A percentile compares a stretch with the other conserved stretches of the same genome.
Conservation (phyloP, 768 basidiomycete genomes). For the Cytidiella melzeri region DNA sequence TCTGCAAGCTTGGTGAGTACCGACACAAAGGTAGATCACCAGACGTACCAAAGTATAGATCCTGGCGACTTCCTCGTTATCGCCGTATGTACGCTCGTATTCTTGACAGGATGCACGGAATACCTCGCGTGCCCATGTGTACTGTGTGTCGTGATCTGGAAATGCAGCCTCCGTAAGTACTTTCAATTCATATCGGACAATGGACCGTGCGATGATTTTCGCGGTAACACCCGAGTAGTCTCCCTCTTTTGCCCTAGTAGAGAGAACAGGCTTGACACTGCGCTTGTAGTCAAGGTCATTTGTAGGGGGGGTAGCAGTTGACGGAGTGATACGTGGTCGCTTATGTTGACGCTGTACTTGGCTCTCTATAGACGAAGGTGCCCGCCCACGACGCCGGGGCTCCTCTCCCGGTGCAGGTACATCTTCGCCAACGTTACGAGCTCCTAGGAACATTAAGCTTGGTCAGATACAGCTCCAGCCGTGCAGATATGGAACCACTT, state of each 20-base stretch:
- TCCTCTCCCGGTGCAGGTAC: too few relatives aligned
- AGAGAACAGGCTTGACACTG: neutral
- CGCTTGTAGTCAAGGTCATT: neutral
- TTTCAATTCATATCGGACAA: neutral
- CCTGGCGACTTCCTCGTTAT: neutral
- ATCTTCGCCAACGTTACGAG: too few relatives aligned
- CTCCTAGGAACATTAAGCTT: too few relatives aligned
- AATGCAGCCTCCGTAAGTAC: neutral
- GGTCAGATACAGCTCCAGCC: too few relatives aligned
- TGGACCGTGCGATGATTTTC: neutral
- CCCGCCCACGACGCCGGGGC: too few relatives aligned
- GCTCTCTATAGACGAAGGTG: too few relatives aligned
- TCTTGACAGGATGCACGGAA: neutral
- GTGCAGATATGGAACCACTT: too few relatives aligned
- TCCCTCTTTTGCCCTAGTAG: neutral
- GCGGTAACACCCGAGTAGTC: neutral
- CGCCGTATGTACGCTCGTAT: neutral
- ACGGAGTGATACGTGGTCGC: too few relatives aligned
- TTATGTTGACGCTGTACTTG: too few relatives aligned
- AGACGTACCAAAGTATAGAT: neutral
- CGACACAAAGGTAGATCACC: neutral
- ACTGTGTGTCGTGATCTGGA: neutral
- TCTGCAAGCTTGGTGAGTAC: neutral
- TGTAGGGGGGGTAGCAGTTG: too few relatives aligned
- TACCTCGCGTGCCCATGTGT: neutral